Percentiles rank a stretch among this genome's conserved stretches.
Conservation (phyloP, 2,329 filamentous ascomycete species). For the Tolypocladium guangdongense region DNA sequence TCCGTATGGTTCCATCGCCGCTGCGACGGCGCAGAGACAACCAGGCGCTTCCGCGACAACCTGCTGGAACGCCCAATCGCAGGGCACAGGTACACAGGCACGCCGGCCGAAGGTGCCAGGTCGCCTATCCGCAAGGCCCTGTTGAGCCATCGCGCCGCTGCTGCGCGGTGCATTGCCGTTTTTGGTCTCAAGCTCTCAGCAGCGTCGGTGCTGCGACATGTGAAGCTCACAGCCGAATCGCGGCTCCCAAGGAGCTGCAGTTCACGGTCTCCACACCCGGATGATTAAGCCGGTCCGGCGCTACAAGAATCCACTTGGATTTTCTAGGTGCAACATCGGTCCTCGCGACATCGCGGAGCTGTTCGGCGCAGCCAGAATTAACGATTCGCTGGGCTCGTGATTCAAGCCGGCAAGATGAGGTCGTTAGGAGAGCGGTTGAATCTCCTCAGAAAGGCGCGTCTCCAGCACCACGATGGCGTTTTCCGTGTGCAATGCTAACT, state of each 20-base stretch:
- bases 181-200: no score
- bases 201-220: not conserved
- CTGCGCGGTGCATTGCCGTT: constrained; percentile 30
- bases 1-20: constrained; percentile 18
- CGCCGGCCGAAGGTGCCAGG: constrained; percentile 20
- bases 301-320: constrained; percentile 11
- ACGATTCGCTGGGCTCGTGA: not conserved
- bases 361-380: constrained; percentile 1
- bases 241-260: not conserved
- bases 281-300: constrained; percentile 14
- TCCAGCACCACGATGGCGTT: not conserved
- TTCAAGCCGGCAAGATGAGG: constrained; percentile 20
- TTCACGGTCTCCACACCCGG: constrained; percentile 3
- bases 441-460: constrained; percentile 59
- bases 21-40: constrained; percentile 5
- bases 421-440: constrained; percentile 59
- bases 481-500: constrained; percentile 8
- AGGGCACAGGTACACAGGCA: constrained; percentile 39
- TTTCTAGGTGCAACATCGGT: constrained; percentile 11
- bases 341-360: constrained; percentile 1
- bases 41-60: constrained; percentile 4
- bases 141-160: constrained; percentile 31
- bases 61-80: constrained; percentile 19
- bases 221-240: not conserved
- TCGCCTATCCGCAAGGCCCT: constrained; percentile 32